These are phyloP conservation scores for Myxozyma udenii DNA, from an alignment of 805 yeast genomes.

Conservation along the genomic window DNA sequence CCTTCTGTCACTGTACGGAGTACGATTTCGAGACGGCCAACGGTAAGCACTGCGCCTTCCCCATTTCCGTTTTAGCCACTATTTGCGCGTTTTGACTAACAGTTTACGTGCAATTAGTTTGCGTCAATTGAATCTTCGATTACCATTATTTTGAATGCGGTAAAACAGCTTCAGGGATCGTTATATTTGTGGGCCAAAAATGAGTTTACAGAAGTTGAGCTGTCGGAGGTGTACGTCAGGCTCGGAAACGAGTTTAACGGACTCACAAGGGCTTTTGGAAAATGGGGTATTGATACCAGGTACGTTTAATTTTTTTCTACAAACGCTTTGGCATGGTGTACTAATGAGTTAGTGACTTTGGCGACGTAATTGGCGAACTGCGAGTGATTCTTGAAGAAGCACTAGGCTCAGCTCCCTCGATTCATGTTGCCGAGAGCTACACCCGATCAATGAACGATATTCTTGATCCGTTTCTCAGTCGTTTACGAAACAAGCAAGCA, in stretches of 20 bases:
- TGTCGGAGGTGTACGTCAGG: constrained; percentile 85
- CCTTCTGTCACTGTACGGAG: no score
- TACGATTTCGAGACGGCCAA: no score
- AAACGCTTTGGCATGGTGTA: background rate
- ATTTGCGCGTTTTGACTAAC: no score
- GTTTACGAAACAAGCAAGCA: constrained; percentile 74
- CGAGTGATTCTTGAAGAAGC: constrained; percentile 82
- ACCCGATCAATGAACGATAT: constrained; percentile 83
- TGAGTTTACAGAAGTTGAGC: constrained; percentile 74
- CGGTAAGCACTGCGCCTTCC: no score
- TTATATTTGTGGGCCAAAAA: constrained; percentile 87
- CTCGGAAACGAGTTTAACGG: constrained; percentile 91
- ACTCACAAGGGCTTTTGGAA: constrained; percentile 73
- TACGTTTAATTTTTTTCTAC: constrained; percentile 1
- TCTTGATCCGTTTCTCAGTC: constrained; percentile 74
- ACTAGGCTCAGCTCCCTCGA: constrained; percentile 78
- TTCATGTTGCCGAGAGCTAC: constrained; percentile 71
- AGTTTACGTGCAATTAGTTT: no score
- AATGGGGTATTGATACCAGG: constrained; percentile 69
- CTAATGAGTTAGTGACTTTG: constrained; percentile 54
- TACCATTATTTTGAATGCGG: constrained; percentile 75
- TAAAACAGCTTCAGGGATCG: constrained; percentile 82
- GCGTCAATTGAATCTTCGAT: constrained; percentile 69
- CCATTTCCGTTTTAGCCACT: no score
- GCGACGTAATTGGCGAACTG: constrained; percentile 83